These are phyloP conservation scores for Chlorella variabilis DNA, from an alignment of 163 green algal genomes.

Conservation along the genomic window DNA sequence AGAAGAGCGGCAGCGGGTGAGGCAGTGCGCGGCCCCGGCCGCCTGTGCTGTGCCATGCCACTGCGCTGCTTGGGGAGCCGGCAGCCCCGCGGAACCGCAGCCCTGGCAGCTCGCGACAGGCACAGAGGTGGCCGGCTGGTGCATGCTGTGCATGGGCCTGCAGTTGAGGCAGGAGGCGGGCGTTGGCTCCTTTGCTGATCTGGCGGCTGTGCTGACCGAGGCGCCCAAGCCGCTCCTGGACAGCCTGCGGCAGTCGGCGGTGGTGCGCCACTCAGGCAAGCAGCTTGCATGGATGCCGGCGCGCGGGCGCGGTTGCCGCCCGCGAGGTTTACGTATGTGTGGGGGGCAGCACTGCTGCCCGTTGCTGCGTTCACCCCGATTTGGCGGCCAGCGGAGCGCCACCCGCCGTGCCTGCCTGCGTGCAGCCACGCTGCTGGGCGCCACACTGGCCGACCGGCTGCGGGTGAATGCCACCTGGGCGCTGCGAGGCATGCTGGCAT, in stretches of 20 bases:
- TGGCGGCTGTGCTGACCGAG: slow-evolving; percentile 59
- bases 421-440: slow-evolving; percentile 42
- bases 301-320: no score
- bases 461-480: slow-evolving; percentile 59
- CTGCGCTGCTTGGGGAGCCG: no score
- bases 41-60: neutral
- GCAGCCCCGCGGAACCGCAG: no score
- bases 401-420: no score
- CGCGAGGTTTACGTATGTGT: no score
- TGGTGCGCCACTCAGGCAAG: slow-evolving; percentile 52
- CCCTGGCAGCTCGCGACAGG: no score
- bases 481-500: slow-evolving; percentile 35
- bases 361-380: no score
- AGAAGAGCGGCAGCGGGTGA: slow-evolving; percentile 44
- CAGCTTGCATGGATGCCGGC: no score
- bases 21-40: neutral
- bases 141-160: no score
- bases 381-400: neutral
- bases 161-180: slow-evolving; percentile 53
- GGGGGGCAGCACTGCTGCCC: no score
- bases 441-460: slow-evolving; percentile 55
- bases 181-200: slow-evolving; percentile 59
- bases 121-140: no score
- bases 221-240: slow-evolving; percentile 66
- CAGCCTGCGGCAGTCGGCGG: slow-evolving; percentile 63